Base-by-base conservation (phyloP, 257 asterid genomes). In the Ilex aquifolium region DNA sequence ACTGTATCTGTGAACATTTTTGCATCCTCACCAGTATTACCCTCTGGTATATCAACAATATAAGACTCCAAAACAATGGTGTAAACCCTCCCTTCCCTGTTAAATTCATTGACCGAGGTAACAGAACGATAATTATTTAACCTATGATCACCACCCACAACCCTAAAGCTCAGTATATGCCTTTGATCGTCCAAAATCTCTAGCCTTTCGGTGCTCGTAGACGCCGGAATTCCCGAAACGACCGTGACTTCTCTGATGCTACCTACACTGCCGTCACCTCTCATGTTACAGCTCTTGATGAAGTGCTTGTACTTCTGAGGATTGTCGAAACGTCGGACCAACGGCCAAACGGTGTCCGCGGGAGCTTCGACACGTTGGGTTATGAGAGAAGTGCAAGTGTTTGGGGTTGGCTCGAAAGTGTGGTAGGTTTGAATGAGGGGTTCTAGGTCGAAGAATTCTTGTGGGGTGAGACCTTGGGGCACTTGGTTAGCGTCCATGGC, bases 281-380 rank as follows among this genome's bases (percentile, higher is more conserved):
- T 63, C 71, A 91, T 77, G 1, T 52, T 58, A 73, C 96, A 88
- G 72, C 90, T 80, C 82, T 91, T 91, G 82, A 91, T 81, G 80
- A 91, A 91, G 83, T 88, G 96, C 60, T 91, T 91, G 90, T 91
- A 91, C 32, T 79, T 82, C 44, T 88, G 90, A 0, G 96, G 98
- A 68, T 82, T 82, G 77, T 85, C 98, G 77, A 91, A 91, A 5
- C 89, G 67, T 31, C 96, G 84, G 2, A 91, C 90, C 32, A 91
- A 63, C 0, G 87, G 90, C 98, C 98, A 91, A 6, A 91, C 95
- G 14, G 69, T 76, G 16, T 17, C 61, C 1, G 83, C 83, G 5
- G 95, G 98, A 14, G 96, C 95, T 62, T 84, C 85, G 66, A 91
- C 82, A 55, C 79, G 81, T 17, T 89, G 95, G 0, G 82, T 75